These are phyloP conservation scores for Plasmodium vivax DNA, from an alignment of 169 alveolate genomes.

Conservation along the genomic window DNA sequence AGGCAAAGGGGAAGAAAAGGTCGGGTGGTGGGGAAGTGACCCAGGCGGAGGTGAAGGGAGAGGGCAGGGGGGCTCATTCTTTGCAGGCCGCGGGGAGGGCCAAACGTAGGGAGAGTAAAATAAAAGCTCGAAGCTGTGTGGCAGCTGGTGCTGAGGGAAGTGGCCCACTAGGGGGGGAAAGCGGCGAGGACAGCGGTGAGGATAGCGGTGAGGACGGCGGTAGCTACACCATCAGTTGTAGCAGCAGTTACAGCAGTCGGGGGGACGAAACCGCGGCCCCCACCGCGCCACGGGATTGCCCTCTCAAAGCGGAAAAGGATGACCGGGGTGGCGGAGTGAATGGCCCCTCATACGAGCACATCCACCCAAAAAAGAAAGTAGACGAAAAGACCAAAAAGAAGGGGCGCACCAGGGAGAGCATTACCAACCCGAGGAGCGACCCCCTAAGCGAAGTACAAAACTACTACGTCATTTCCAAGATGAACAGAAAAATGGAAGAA, in stretches of 20 bases:
- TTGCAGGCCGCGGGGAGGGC: neutral
- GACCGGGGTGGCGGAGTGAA: neutral
- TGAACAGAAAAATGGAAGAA: constrained; percentile 69
- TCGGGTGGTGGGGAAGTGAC: neutral
- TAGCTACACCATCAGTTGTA: neutral
- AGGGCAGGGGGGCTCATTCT: neutral
- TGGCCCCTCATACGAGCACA: neutral
- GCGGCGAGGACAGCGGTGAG: neutral
- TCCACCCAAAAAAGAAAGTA: neutral
- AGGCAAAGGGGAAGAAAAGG: neutral
- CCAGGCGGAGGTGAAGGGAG: neutral
- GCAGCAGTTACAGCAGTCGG: neutral
- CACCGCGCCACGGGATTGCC: neutral
- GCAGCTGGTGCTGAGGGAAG: neutral
- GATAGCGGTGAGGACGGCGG: neutral
- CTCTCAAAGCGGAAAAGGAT: neutral
- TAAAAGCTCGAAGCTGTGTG: neutral
- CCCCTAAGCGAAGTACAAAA: constrained; percentile 33
- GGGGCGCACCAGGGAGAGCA: neutral
- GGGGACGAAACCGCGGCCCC: neutral
- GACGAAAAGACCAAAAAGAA: neutral
- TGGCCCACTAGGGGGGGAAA: neutral
- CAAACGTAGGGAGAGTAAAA: neutral
- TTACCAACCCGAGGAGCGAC: neutral
- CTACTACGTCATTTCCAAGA: constrained; percentile 49